A percentile compares a stretch with the other conserved stretches of the same genome.
Conservation (phyloP, 2,329 filamentous ascomycete genomes). For the Chrysosphaeria jannelii region DNA sequence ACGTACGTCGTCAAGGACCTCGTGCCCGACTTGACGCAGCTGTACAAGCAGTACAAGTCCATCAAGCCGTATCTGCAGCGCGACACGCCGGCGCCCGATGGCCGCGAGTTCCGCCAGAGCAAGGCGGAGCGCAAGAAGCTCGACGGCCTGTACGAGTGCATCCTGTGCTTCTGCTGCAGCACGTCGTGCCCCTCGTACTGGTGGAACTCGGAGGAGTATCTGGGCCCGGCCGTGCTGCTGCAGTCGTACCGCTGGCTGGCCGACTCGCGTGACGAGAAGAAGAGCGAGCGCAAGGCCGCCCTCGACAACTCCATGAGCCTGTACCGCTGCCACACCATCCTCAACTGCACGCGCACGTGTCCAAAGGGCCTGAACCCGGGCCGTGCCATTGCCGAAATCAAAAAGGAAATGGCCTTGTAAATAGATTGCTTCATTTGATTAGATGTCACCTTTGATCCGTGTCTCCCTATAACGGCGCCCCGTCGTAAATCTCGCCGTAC, state of each 20-base stretch:
- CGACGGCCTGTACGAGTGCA: constrained; percentile 95
- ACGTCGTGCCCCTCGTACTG: constrained; percentile 99
- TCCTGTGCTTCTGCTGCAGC: constrained; percentile 96
- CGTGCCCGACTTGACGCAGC: constrained; percentile 87
- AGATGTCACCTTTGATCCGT: neutral
- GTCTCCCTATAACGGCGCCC: constrained; percentile 14
- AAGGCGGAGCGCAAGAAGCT: constrained; percentile 88
- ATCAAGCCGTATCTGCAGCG: constrained; percentile 97
- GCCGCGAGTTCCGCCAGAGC: constrained; percentile 71
- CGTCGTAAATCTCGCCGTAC: constrained; percentile 20
- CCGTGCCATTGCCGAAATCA: constrained; percentile 86
- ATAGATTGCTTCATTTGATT: no score
- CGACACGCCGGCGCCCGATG: constrained; percentile 55
- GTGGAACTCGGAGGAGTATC: constrained; percentile 99
- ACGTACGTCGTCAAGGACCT: constrained; percentile 99
- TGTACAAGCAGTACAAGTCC: constrained; percentile 99
- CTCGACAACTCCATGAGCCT: constrained; percentile 97
- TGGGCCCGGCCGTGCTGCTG: constrained; percentile 82
- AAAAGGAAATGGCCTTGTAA: constrained; percentile 68
- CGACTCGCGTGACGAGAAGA: constrained; percentile 82
- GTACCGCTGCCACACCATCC: constrained; percentile 96
- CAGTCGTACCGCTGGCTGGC: constrained; percentile 96
- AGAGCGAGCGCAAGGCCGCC: constrained; percentile 57
- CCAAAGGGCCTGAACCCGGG: constrained; percentile 96
- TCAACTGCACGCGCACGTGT: constrained; percentile 94